These are phyloP conservation scores for Phalaenopsis equestris DNA, from an alignment of 106 monocot species.

Conservation along the genomic window DNA sequence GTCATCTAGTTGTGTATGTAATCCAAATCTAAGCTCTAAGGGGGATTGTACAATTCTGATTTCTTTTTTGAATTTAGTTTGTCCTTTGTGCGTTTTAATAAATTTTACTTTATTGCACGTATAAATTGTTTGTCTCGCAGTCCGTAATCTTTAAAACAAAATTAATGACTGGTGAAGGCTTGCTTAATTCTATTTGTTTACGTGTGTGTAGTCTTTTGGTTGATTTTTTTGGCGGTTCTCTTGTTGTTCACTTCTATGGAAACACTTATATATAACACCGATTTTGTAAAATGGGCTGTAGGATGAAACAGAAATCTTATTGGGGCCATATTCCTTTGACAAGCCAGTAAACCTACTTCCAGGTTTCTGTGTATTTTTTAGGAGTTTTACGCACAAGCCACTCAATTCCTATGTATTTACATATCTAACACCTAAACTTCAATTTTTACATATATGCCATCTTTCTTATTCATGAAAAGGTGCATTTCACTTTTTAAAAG, in stretches of 20 bases:
- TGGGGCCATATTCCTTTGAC: not conserved
- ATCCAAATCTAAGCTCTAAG: not conserved
- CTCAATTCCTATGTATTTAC: no score
- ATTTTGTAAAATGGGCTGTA: not conserved
- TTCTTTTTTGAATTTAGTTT: not conserved
- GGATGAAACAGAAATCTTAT: not conserved
- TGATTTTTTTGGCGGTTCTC: not conserved
- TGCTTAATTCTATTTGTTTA: not conserved
- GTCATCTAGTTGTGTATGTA: not conserved
- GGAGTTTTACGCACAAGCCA: no score
- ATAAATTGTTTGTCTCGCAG: not conserved
- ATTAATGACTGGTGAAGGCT: not conserved
- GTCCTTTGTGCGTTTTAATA: not conserved
- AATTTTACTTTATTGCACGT: not conserved
- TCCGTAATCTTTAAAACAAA: not conserved
- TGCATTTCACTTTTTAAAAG: no score
- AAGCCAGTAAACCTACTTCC: slow-evolving; percentile 3
- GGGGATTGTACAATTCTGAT: not conserved
- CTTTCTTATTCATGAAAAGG: no score
- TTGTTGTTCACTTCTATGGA: not conserved
- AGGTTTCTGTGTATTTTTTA: not conserved
- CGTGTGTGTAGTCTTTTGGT: not conserved
- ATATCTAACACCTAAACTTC: no score
- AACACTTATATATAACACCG: not conserved
- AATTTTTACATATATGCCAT: no score